Evolutionary conservation across 257 asterid genomes (phyloP).

Genomic region (Fraxinus americana): DNA sequence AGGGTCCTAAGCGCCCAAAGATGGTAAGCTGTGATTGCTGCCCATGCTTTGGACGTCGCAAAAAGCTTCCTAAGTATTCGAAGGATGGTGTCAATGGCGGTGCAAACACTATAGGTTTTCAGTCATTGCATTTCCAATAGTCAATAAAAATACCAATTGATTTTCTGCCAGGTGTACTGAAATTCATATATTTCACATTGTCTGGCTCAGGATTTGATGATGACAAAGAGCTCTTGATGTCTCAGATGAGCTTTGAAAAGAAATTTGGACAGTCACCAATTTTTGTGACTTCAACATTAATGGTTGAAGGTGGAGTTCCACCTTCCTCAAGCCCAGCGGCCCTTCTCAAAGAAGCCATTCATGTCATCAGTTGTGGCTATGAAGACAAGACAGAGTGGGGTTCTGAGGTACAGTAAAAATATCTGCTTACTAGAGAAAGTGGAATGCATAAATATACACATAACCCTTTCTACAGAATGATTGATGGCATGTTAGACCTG

Average conservation of each 20-base stretch:
- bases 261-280: slow-evolving; percentile 91
- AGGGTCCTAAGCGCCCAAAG: slow-evolving; percentile 75
- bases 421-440: neutral
- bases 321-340: slow-evolving; percentile 98
- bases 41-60: slow-evolving; percentile 84
- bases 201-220: slow-evolving; percentile 64
- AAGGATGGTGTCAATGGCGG: slow-evolving; percentile 53
- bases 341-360: slow-evolving; percentile 92
- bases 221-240: slow-evolving; percentile 76
- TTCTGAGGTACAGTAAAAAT: slow-evolving; percentile 54
- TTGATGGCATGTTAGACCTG: too few relatives aligned
- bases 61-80: slow-evolving; percentile 59
- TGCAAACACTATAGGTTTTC: slow-evolving; percentile 59
- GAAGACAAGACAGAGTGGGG: slow-evolving; percentile 99
- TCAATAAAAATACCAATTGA: slow-evolving; percentile 12
- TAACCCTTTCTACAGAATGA: too few relatives aligned
- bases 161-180: slow-evolving; percentile 5
- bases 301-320: slow-evolving; percentile 96
- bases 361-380: slow-evolving; percentile 96
- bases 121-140: slow-evolving; percentile 3
- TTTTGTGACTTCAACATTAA: slow-evolving; percentile 86
- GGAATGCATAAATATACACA: too few relatives aligned
- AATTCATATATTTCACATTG: slow-evolving; percentile 13
- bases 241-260: slow-evolving; percentile 93
- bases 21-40: slow-evolving; percentile 94